Evolutionary conservation across 345 rosid genomes (phyloP).

Genomic region (Citrus sinensis): DNA sequence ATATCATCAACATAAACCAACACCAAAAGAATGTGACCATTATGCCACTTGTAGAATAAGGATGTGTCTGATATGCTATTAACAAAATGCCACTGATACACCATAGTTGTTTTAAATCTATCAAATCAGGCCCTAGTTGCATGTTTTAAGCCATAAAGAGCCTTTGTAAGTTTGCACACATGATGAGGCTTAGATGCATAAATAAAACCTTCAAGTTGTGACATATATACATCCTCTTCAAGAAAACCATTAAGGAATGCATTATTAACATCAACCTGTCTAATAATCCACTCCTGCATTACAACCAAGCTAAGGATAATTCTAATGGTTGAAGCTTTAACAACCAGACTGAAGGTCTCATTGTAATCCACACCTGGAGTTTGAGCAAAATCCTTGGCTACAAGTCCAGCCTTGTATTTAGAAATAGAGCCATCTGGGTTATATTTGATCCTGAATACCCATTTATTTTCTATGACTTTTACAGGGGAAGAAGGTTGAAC

Average conservation of each 20-base stretch:
- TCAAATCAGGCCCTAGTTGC: background rate
- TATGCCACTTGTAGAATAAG: too few relatives aligned
- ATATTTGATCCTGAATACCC: background rate
- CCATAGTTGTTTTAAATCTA: too few relatives aligned
- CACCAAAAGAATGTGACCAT: background rate
- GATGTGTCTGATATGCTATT: too few relatives aligned
- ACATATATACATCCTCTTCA: background rate
- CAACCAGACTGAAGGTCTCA: background rate
- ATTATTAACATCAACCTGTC: background rate
- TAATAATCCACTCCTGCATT: background rate
- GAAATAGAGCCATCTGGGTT: background rate
- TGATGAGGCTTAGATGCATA: background rate
- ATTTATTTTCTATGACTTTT: background rate
- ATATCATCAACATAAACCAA: too few relatives aligned
- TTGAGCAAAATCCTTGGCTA: background rate
- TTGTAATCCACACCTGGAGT: background rate
- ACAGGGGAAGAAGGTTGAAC: background rate
- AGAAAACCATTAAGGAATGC: too few relatives aligned
- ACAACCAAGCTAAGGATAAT: background rate
- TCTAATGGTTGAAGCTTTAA: background rate
- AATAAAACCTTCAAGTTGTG: background rate
- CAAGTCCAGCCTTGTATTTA: background rate
- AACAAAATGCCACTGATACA: too few relatives aligned
- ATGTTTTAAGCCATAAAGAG: background rate
- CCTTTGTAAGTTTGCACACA: background rate